Percentiles rank a stretch among this genome's conserved stretches.
Conservation (phyloP, 2,329 filamentous ascomycete genomes). For the Microdochium trichocladiopsis region DNA sequence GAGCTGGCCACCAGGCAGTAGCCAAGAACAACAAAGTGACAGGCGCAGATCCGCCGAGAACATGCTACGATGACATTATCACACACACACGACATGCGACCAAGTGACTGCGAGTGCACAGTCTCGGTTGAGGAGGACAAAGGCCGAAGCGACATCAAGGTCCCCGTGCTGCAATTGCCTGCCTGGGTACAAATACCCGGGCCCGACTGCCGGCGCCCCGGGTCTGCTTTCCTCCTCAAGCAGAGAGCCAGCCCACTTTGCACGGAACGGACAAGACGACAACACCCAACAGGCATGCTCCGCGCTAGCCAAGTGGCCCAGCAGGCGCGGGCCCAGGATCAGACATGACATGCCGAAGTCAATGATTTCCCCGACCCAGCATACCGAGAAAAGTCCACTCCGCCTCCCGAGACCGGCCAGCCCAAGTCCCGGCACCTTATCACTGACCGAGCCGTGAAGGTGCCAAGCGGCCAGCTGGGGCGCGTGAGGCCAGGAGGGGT, state of each 20-base stretch:
- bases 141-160: background rate
- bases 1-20: no score
- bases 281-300: background rate
- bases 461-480: no score
- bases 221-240: background rate
- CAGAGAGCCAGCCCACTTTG: background rate
- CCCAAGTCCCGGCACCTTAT: background rate
- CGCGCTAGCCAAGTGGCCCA: background rate
- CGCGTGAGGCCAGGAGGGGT: no score
- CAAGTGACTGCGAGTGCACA: no score
- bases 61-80: no score
- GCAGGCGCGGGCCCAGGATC: background rate
- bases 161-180: background rate
- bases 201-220: background rate
- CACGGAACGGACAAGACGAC: background rate
- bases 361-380: background rate
- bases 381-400: background rate
- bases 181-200: background rate
- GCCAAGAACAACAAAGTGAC: no score
- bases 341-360: background rate
- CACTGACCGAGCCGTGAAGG: background rate
- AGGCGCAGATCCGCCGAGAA: no score
- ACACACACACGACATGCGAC: no score
- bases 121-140: no score
- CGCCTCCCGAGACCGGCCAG: background rate